These are phyloP conservation scores for Symbiotaphrina buchneri DNA, from an alignment of 495 filamentous ascomycete species.

Conservation along the genomic window DNA sequence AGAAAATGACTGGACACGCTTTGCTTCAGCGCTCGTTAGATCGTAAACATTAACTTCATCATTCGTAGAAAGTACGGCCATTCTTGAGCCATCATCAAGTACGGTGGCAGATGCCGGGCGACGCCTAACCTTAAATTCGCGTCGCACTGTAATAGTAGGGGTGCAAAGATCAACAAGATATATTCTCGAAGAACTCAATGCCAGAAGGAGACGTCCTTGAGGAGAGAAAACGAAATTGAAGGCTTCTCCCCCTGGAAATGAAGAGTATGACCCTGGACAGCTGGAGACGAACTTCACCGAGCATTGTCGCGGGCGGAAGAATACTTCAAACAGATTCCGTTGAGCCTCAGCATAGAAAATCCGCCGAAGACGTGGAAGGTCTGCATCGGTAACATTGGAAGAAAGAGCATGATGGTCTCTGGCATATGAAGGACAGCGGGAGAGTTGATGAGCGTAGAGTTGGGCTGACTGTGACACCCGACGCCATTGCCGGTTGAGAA, in stretches of 20 bases:
- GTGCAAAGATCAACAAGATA: constrained; percentile 47
- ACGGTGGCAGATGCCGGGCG: constrained; percentile 62
- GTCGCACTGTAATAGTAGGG: constrained; percentile 32
- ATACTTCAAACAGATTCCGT: constrained; percentile 61
- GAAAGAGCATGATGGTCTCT: constrained; percentile 25
- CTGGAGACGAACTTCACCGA: constrained; percentile 60
- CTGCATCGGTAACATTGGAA: constrained; percentile 22
- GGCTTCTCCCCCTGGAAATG: constrained; percentile 62
- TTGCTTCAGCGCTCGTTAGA: constrained; percentile 33
- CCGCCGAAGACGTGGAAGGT: constrained; percentile 33
- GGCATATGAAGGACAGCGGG: constrained; percentile 43
- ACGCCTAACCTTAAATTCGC: constrained; percentile 60
- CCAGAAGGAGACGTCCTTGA: constrained; percentile 47
- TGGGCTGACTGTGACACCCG: constrained; percentile 42
- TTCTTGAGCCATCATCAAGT: constrained; percentile 47
- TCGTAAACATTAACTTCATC: constrained; percentile 69
- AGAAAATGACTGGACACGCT: constrained; percentile 42
- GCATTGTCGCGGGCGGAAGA: constrained; percentile 44
- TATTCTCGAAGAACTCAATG: constrained; percentile 71
- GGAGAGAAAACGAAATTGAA: constrained; percentile 67
- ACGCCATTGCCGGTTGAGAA: constrained; percentile 64
- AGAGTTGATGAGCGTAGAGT: constrained; percentile 58
- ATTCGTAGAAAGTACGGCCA: constrained; percentile 62
- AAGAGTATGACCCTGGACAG: constrained; percentile 60
- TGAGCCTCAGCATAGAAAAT: constrained; percentile 50